A percentile compares a stretch with the other conserved stretches of the same genome.
phyloP scores from a whole-genome alignment of 176 grass and related monocot species.

The Saccharum spontaneum region DNA sequence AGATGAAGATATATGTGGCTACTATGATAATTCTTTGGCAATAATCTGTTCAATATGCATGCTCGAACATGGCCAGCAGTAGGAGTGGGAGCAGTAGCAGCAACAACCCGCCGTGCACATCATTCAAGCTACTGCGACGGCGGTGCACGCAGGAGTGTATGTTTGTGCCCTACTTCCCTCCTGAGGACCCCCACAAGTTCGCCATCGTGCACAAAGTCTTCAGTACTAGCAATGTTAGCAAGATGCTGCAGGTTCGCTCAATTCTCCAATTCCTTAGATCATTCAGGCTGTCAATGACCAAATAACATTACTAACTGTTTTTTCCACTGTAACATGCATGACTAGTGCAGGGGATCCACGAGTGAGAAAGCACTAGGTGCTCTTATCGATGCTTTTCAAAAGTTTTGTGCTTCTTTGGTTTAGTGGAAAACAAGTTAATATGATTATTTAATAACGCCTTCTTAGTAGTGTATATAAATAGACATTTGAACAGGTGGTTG shows the following conservation, averaged over 20 bases:
- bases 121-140: too few species aligned
- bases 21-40: too few species aligned
- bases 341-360: slow-evolving; percentile 46
- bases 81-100: too few species aligned
- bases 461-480: not conserved
- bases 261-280: too few species aligned
- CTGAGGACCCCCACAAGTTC: slow-evolving; percentile 70
- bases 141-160: slow-evolving; percentile 58
- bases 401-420: slow-evolving; percentile 52
- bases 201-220: slow-evolving; percentile 82
- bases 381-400: slow-evolving; percentile 62
- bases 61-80: too few species aligned
- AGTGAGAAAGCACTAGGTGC: slow-evolving; percentile 51
- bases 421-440: slow-evolving; percentile 54
- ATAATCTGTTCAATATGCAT: too few species aligned
- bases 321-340: not conserved
- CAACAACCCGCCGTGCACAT: too few species aligned
- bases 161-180: slow-evolving; percentile 56
- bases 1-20: too few species aligned
- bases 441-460: not conserved
- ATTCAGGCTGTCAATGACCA: not conserved
- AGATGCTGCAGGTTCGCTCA: too few species aligned
- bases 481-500: not conserved
- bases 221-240: not conserved
- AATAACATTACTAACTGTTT: not conserved